Evolutionary conservation across 441 rosid genomes (phyloP), one percentile per base, ranked within the genome.

Genomic region (Aleurites moluccanus): DNA sequence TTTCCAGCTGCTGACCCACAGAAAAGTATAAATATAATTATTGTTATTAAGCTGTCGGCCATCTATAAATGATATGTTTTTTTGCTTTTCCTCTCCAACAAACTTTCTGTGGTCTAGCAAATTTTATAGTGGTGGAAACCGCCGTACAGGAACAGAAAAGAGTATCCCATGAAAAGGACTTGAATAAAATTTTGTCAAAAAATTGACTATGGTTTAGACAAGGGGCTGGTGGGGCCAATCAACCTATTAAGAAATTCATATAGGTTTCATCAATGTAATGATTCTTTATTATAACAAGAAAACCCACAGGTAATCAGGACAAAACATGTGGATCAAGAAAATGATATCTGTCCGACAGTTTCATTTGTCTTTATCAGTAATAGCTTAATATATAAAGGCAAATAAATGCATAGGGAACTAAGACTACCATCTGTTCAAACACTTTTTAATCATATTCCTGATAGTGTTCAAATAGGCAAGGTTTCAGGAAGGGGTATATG

Each of bases 1-100:
- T 50, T 77, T 75, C 83, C 86, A 60, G 59, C 75, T 23, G 69
- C 83, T 50, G 80, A 77, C 62, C 84, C 80, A 81, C 80, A 82
- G 62, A 76, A 80, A 80, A 83, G 67, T 23, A 72, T 67, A 45
- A 72, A 27, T 4, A 80, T 44, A 72, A 73, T 28, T 75, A 81
- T 20, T 60, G 18, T 28, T 49, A 79, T 13, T 69, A 75, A 49
- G 56, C 68, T 61, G 40, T 75, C 74, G 73, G 73, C 78, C 73
- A 63, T 77, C 63, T 72, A 59, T 45, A 60, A 72, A 15, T 50
- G 63, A 53, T 68, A 16, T 44, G 18, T 69, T 16, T 40, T 40
- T 20, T 64, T n/a, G 6, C 23, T 40, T 42, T 70, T 23, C 16
- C 10, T 64, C 62, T 42, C 18, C 70, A 38, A 62, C 65, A 69